These are phyloP conservation scores for Plasmodium blacklocki DNA, from an alignment of 169 alveolate genomes.

Conservation along the genomic window DNA sequence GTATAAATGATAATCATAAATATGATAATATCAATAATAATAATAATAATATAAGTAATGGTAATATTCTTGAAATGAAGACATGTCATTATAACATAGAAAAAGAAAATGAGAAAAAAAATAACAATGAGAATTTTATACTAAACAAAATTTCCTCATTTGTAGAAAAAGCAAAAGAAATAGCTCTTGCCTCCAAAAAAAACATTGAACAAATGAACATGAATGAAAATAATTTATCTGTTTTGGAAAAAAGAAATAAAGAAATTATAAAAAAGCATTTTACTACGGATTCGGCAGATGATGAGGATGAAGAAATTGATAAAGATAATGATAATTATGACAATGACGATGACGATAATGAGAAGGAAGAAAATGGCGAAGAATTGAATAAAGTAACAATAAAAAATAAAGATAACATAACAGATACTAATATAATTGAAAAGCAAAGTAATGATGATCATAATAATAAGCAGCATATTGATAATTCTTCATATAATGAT, in stretches of 20 bases:
- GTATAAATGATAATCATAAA: neutral
- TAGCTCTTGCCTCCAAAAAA: conserved; percentile 65
- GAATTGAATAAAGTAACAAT: conserved; percentile 19
- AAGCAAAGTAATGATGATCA: neutral
- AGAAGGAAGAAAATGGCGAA: conserved; percentile 20
- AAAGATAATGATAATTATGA: conserved; percentile 11
- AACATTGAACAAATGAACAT: conserved; percentile 66
- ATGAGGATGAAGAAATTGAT: conserved; percentile 2
- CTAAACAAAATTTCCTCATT: conserved; percentile 23
- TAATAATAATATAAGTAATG: neutral
- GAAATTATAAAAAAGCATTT: conserved; percentile 64
- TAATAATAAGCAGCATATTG: neutral
- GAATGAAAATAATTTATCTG: conserved; percentile 22
- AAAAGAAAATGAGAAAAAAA: neutral
- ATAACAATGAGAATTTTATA: conserved; percentile 9
- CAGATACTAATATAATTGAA: neutral
- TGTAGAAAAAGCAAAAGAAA: conserved; percentile 50
- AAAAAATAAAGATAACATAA: conserved; percentile 1
- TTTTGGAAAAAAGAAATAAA: conserved; percentile 59
- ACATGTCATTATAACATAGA: neutral
- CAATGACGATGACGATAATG: neutral
- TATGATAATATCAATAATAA: neutral
- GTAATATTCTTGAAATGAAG: neutral
- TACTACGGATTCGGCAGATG: conserved; percentile 69
- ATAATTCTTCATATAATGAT: neutral